Evolutionary conservation across 2,329 filamentous ascomycete species (phyloP).

Genomic region (Penicillium occitanis): DNA sequence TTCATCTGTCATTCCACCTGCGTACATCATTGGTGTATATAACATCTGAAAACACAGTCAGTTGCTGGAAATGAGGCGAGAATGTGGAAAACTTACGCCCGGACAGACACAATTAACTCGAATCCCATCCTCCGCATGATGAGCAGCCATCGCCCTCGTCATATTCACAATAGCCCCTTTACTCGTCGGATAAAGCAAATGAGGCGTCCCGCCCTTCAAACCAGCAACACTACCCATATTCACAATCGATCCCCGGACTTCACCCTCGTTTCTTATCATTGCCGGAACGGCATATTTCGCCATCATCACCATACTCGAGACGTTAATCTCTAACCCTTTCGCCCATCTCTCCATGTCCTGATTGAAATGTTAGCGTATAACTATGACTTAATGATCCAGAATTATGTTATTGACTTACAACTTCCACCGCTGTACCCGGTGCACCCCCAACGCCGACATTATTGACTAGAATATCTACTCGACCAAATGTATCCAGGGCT

Average conservation of each 20-base stretch:
- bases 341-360: slow-evolving; percentile 58
- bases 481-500: slow-evolving; percentile 46
- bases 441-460: slow-evolving; percentile 64
- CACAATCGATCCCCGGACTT: slow-evolving; percentile 26
- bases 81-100: neutral
- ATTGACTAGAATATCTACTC: slow-evolving; percentile 64
- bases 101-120: slow-evolving; percentile 57
- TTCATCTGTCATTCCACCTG: slow-evolving; percentile 51
- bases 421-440: slow-evolving; percentile 58
- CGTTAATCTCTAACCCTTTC: slow-evolving; percentile 60
- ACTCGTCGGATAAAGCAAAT: slow-evolving; percentile 54
- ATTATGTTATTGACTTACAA: slow-evolving; percentile 28
- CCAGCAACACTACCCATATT: slow-evolving; percentile 64
- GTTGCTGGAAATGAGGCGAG: neutral
- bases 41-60: slow-evolving; percentile 39
- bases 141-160: slow-evolving; percentile 57
- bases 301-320: slow-evolving; percentile 66
- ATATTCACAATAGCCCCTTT: slow-evolving; percentile 58
- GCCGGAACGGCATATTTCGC: slow-evolving; percentile 60
- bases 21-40: slow-evolving; percentile 58
- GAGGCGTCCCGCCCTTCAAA: slow-evolving; percentile 51
- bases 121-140: slow-evolving; percentile 53
- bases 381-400: too few species aligned
- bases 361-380: too few species aligned
- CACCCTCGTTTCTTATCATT: slow-evolving; percentile 56